These are phyloP conservation scores for Falciphora oryzae DNA, from an alignment of 2,329 filamentous ascomycete species.

Conservation along the genomic window DNA sequence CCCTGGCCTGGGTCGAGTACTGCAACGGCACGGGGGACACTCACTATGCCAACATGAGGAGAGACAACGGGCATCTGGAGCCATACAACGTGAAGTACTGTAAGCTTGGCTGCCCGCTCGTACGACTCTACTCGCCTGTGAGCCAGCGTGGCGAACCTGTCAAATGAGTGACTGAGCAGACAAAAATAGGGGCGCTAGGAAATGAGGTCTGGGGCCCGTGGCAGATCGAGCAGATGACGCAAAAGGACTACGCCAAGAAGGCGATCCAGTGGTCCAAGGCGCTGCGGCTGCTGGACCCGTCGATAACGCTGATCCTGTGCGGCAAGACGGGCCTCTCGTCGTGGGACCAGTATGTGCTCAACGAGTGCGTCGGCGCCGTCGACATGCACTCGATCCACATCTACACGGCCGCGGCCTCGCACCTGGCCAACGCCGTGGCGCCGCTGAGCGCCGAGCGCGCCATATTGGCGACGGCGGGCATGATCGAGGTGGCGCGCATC, in stretches of 20 bases:
- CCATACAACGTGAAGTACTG: constrained; percentile 58
- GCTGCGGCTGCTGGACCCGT: constrained; percentile 65
- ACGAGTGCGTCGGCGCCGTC: constrained; percentile 54
- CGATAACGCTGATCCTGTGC: constrained; percentile 65
- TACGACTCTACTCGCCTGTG: too few relatives aligned
- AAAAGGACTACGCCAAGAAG: constrained; percentile 63
- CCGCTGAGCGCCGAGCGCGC: constrained; percentile 66
- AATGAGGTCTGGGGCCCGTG: constrained; percentile 67
- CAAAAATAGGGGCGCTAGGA: constrained; percentile 57
- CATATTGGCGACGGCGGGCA: constrained; percentile 60
- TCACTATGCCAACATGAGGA: constrained; percentile 74
- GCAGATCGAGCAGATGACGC: constrained; percentile 63
- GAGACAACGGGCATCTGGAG: constrained; percentile 67
- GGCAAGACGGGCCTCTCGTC: constrained; percentile 62
- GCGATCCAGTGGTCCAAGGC: constrained; percentile 69
- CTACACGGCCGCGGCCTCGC: constrained; percentile 58
- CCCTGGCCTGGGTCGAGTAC: constrained; percentile 76
- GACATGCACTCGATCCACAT: constrained; percentile 80
- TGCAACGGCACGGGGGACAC: constrained; percentile 75
- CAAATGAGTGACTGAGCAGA: too few relatives aligned
- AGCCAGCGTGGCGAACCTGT: too few relatives aligned
- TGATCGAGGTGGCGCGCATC: constrained; percentile 69
- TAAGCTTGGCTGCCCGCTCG: background rate
- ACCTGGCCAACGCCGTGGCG: constrained; percentile 50
- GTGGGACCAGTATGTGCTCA: constrained; percentile 71